Conservation (phyloP, 2,329 filamentous ascomycete genomes). For the Aspergillus sp. region DNA sequence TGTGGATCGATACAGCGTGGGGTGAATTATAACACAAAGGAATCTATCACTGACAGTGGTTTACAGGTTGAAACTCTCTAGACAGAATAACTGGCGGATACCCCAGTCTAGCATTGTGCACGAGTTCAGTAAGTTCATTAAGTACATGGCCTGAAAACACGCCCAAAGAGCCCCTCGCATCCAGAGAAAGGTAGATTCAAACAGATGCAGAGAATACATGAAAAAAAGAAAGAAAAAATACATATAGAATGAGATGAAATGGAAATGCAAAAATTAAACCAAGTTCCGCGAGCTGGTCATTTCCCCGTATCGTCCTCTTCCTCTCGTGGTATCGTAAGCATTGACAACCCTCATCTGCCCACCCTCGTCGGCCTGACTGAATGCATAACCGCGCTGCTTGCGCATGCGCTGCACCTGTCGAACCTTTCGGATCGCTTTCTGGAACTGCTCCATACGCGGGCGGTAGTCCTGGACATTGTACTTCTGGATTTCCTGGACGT, state of each 20-base stretch:
- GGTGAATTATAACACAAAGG: background rate
- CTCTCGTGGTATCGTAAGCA: slow-evolving; percentile 94
- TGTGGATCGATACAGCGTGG: background rate
- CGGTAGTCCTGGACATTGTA: slow-evolving; percentile 99
- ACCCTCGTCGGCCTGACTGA: slow-evolving; percentile 94
- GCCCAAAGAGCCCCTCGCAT: background rate
- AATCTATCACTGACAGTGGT: too few relatives aligned
- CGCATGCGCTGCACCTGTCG: slow-evolving; percentile 98
- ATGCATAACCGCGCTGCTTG: slow-evolving; percentile 97
- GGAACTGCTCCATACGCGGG: slow-evolving; percentile 98
- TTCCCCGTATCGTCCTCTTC: slow-evolving; percentile 90
- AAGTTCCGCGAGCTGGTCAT: slow-evolving; percentile 67
- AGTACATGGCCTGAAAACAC: background rate
- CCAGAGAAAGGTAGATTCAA: slow-evolving; percentile 1
- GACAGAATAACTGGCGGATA: background rate
- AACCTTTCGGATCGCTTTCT: slow-evolving; percentile 98
- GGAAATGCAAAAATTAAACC: slow-evolving; percentile 20
- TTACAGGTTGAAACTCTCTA: too few relatives aligned
- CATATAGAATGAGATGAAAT: background rate
- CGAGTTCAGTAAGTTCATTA: background rate
- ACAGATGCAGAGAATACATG: slow-evolving; percentile 4
- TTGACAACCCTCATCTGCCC: slow-evolving; percentile 87
- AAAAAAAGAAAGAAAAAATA: background rate
- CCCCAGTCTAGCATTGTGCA: background rate
- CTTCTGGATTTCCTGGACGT: slow-evolving; percentile 99